These are phyloP conservation scores for Hortiboletus rubellus DNA, from an alignment of 1,284 basidiomycete species.

Conservation along the genomic window DNA sequence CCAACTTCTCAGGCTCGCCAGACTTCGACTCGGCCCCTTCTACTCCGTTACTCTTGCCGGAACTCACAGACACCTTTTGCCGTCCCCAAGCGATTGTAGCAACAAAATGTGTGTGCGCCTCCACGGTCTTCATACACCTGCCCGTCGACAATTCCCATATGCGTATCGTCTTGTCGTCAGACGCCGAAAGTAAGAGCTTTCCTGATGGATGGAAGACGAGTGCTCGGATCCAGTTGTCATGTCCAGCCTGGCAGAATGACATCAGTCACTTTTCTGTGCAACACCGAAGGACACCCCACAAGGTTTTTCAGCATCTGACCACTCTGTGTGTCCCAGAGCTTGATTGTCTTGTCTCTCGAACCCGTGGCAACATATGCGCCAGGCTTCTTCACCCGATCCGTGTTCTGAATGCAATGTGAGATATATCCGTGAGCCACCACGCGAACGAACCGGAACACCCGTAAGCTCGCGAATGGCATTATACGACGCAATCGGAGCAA, in stretches of 20 bases:
- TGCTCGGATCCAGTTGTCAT: slow-evolving; percentile 85
- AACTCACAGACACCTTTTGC: slow-evolving; percentile 39
- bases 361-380: slow-evolving; percentile 76
- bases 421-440: not conserved
- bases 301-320: slow-evolving; percentile 74
- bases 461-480: slow-evolving; percentile 76
- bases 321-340: slow-evolving; percentile 80
- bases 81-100: slow-evolving; percentile 82
- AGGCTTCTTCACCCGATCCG: slow-evolving; percentile 45
- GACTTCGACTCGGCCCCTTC: slow-evolving; percentile 36
- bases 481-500: slow-evolving; percentile 78
- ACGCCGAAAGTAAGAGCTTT: slow-evolving; percentile 83
- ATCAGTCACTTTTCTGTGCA: slow-evolving; percentile 12
- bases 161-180: slow-evolving; percentile 89
- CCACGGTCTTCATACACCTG: slow-evolving; percentile 79
- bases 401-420: slow-evolving; percentile 39
- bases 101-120: slow-evolving; percentile 86
- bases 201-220: slow-evolving; percentile 85
- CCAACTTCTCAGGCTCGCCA: slow-evolving; percentile 53
- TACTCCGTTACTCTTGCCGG: slow-evolving; percentile 39
- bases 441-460: slow-evolving; percentile 57
- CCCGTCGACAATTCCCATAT: slow-evolving; percentile 86
- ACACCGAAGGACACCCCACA: slow-evolving; percentile 34
- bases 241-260: slow-evolving; percentile 52
- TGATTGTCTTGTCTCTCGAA: slow-evolving; percentile 86